Base-by-base conservation (phyloP, 2,329 filamentous ascomycete genomes). In the Colletotrichum tabaci region DNA sequence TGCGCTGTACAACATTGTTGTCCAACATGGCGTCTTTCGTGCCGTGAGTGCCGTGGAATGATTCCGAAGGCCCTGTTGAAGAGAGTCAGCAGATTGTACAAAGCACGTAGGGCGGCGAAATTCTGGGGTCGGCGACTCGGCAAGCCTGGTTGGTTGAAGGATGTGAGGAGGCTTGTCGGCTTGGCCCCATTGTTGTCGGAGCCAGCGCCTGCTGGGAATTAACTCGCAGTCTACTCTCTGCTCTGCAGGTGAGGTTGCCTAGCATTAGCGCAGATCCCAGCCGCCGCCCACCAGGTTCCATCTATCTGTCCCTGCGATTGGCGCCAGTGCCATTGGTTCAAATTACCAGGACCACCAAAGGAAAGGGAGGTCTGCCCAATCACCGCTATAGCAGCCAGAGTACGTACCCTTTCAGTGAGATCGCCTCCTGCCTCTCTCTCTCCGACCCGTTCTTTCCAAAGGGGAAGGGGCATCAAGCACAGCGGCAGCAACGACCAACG, bases 181-280 rank as follows among this genome's bases (percentile, higher is more conserved):
- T 49, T 21, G 16, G 26, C 26, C 42, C 57, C 30, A 15, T 50
- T 18, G 18, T 61, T 35, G 26, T 67, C 67, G 57, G 57, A 67
- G 67, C 64, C 64, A 64, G 64, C 65, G 67, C 50, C 42, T 40
- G 26, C 44, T 61, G 26, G 44, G 26, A 61, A 49, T 35, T 47
- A 61, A 47, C n/a, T 47, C 16, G 30, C 23, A 58, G 53, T 30
- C 49, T 55, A 50, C 63, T 35, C 30, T 35, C 30, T 35, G 30
- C 30, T 35, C 30, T 35, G 30, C 30, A 35, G 30, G 30, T 9
- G 30, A 35, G 57, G 52, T 49, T 63, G 68, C 65, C 68, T 68
- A 40, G 55, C 58, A 62, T 71, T 68, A 71, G 65, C 65, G 65
- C 65, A 71, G 68, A 71, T 71, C 65, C 68, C 68, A 55, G 65